Evolutionary conservation across 2,329 filamentous ascomycete genomes (phyloP), one percentile per base, ranked within the genome.

Genomic region (Verticillium tricorpus): DNA sequence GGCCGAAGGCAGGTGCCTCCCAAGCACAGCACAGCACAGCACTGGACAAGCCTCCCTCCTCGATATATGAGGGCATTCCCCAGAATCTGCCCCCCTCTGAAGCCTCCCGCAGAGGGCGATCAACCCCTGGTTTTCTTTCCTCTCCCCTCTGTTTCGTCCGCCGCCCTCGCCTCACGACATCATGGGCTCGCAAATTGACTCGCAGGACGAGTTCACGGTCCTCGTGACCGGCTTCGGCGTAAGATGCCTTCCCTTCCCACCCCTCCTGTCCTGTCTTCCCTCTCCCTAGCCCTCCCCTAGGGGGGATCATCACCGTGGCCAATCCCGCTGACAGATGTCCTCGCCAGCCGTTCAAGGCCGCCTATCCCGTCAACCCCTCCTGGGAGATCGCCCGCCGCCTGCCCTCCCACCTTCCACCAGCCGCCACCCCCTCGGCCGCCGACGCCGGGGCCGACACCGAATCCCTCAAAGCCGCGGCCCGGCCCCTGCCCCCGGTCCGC

Each of bases 281-380:
- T 40, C 35, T 35, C 55, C 40, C 63, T 57, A 40, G 58, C 37
- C 50, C 34, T 35, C 34, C 34, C 34, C 34, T 12, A 8, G 34
- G 34, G 34, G 34, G 6, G 34, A 12, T 9, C 8, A 35, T 35
- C 34, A 35, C 40, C 61, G 50, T n/a, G 22, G 32, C n/a, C 35
- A 32, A 34, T 5, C 34, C 34, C 34, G 17, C 32, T 55, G 25
- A 56, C 50, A 45, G 52, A 31, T 52, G 11, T 31, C 22, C 15
- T 35, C 37, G 17, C 19, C 64, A 94, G 91, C 89, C 92, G 1
- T 96, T 96, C 74, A 87, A 89, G 68, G 80, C 77, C n/a, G 78
- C 88, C 55, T 88, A 88, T 70, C 85, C 87, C 32, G 78, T 88
- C 63, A 96, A 96, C 71, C 91, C 92, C 9, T 92, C 92, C 3